Conservation (phyloP, 78 protist species). For the Carpediemonas membranifera region DNA sequence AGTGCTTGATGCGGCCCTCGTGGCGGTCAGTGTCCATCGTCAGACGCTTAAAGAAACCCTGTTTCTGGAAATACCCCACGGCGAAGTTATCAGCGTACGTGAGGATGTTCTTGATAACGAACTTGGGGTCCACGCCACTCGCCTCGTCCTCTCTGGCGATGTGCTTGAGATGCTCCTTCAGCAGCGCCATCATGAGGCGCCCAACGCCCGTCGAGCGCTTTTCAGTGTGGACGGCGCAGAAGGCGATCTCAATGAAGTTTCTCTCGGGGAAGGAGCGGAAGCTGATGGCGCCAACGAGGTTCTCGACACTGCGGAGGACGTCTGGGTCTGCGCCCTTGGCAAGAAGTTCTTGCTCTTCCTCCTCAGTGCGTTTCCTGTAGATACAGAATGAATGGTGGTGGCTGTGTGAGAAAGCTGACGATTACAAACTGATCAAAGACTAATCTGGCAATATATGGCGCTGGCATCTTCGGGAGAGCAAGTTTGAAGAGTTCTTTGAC, state of each 20-base stretch:
- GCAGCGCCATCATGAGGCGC: slow-evolving; percentile 68
- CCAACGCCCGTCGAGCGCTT: slow-evolving; percentile 59
- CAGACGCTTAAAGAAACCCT: slow-evolving; percentile 65
- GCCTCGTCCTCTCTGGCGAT: background rate
- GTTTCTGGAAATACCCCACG: slow-evolving; percentile 77
- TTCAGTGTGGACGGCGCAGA: slow-evolving; percentile 54
- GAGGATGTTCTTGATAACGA: slow-evolving; percentile 45
- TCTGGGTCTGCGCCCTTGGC: too few relatives aligned
- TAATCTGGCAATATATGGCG: slow-evolving; percentile 59
- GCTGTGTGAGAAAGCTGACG: background rate
- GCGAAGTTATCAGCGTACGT: slow-evolving; percentile 89
- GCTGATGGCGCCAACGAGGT: slow-evolving; percentile 1
- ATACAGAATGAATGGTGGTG: slow-evolving; percentile 19
- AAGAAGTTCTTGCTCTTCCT: too few relatives aligned
- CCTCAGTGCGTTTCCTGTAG: background rate
- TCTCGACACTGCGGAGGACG: slow-evolving; percentile 68
- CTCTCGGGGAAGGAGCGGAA: slow-evolving; percentile 31
- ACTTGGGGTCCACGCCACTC: background rate
- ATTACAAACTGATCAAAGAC: slow-evolving; percentile 46
- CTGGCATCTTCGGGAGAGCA: slow-evolving; percentile 78
- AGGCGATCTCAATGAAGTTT: slow-evolving; percentile 69
- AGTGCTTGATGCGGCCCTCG: slow-evolving; percentile 67
- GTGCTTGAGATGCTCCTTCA: slow-evolving; percentile 47
- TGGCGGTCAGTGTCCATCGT: slow-evolving; percentile 28
- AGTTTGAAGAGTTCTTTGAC: slow-evolving; percentile 48